phyloP scores from a whole-genome alignment of 2,329 filamentous ascomycete species.

The Chrysosporium keratinophilum region DNA sequence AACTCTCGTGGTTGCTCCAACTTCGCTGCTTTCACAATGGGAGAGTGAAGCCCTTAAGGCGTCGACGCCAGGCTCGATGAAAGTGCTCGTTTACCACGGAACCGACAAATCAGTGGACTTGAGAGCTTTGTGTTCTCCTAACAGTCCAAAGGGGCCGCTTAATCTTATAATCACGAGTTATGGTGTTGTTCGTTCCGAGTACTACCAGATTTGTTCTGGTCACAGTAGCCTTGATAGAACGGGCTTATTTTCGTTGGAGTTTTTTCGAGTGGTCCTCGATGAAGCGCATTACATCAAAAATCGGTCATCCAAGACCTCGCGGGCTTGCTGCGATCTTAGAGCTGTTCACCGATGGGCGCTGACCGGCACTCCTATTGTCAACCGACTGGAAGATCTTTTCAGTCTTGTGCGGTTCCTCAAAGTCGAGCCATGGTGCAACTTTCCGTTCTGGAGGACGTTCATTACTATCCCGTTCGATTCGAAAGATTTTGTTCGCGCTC shows the following conservation, averaged over 20 bases:
- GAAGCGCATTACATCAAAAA: conserved; percentile 93
- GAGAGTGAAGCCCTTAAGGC: conserved; percentile 89
- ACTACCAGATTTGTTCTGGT: conserved; percentile 58
- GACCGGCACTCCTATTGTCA: conserved; percentile 94
- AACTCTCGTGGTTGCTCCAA: conserved; percentile 89
- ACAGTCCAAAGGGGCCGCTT: conserved; percentile 65
- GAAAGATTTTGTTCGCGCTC: conserved; percentile 80
- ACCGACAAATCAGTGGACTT: conserved; percentile 71
- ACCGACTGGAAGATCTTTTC: conserved; percentile 88
- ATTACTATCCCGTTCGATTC: conserved; percentile 96
- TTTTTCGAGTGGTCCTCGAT: conserved; percentile 90
- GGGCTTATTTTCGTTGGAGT: conserved; percentile 83
- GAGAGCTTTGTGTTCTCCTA: conserved; percentile 63
- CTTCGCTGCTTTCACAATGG: conserved; percentile 95
- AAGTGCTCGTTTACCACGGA: conserved; percentile 83
- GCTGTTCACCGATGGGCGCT: conserved; percentile 84
- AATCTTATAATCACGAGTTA: conserved; percentile 94
- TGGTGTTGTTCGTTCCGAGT: conserved; percentile 83
- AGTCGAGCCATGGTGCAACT: conserved; percentile 97
- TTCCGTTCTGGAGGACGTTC: conserved; percentile 98
- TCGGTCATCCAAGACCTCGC: conserved; percentile 81
- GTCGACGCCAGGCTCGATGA: conserved; percentile 71
- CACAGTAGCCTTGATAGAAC: conserved; percentile 51
- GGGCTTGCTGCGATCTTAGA: conserved; percentile 82
- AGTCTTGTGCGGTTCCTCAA: conserved; percentile 83